Base-by-base conservation (phyloP, 495 filamentous ascomycete genomes). In the Penicillium longicatenatum region DNA sequence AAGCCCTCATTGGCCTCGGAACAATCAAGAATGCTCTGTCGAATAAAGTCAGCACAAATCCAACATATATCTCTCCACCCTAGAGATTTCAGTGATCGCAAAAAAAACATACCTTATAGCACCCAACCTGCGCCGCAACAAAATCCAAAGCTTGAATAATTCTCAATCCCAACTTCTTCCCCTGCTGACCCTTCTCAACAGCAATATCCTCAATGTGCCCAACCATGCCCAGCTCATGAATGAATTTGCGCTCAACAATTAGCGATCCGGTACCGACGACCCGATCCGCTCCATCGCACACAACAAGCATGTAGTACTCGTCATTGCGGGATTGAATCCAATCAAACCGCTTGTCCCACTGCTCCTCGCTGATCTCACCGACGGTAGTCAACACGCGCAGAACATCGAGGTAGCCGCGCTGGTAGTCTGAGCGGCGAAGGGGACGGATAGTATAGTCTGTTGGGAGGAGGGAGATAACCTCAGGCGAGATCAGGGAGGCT, bases 181-280 rank as follows among this genome's bases (percentile, higher is more conserved):
- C 94, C 73, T 98, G 94, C 73, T 97, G 92, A 55, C 91, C 87
- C 73, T 92, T 89, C 59, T 88, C 85, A 22, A 98, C 93, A 8
- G 94, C 92, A 74, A 98, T 97, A 73, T 98, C 94, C 75, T 98
- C 94, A 75, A 98, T 96, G 70, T 98, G 94, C 2, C 93, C 94
- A n/a, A 97, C 92, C 61, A 78, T 60, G 7, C 77, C 77, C 8
- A 80, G 69, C 11, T 66, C 64, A 56, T 80, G 77, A 31, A 80
- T 79, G 50, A 81, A 83, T 67, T 81, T 84, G 64, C 78, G 67
- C 76, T 83, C 79, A n/a, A 96, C 90, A 65, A 98, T 81, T 74
- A 98, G 72, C 39, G 85, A 87, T 6, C 94, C 94, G 0, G 91
- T 94, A 12, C 89, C 95, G 21, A 98, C 94, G 44, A 98, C 81